Base-by-base conservation (phyloP, 164 flowering plant genomes). In the Houttuynia cordata region DNA sequence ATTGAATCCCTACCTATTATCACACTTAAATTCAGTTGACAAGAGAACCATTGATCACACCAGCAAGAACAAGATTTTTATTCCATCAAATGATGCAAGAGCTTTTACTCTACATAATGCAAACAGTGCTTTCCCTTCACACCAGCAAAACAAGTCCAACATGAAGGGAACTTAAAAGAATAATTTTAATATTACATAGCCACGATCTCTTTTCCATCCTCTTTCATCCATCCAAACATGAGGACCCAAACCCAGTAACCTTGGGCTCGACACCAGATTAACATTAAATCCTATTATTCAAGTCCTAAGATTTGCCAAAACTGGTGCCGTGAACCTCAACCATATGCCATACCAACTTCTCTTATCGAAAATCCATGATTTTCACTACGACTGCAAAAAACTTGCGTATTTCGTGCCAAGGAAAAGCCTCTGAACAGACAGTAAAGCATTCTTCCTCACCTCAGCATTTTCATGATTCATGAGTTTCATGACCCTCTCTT, bases 351-450 rank as follows among this genome's bases (percentile, higher is more conserved):
- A 37, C 10, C 19, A 30, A 4, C 20, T 10, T n/a, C 10, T n/a
- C 45, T 37, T 3, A 8, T 15, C 10, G 19, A 57, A 57, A 30
- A 3, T 10, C 14, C 0, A 54, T 23, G 37, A 7, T 54, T 34
- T 30, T 10, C 17, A 54, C 57, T 70, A 92, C 47, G 67, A 84
- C 76, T 88, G 98, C 83, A 92, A 76, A 75, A 92, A 92, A 81
- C 98, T 89, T 0, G 98, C 93, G 58, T 92, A 92, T 75, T 89
- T 92, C 65, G 98, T 80, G 23, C 98, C 98, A 12, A 92, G 80
- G 80, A 92, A 86, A 39, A 92, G 97, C 87, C 97, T 87, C 64
- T 92, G 98, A 22, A 85, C 74, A 60, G 97, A 87, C 24, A 92
- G 90, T 24, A 92, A 73, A 9, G 97, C 88, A 64, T 83, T 87